Percentiles rank a stretch among this genome's conserved stretches.
These are phyloP conservation scores for Hericium coralloides DNA, from an alignment of 768 basidiomycete genomes.

Conservation along the genomic window DNA sequence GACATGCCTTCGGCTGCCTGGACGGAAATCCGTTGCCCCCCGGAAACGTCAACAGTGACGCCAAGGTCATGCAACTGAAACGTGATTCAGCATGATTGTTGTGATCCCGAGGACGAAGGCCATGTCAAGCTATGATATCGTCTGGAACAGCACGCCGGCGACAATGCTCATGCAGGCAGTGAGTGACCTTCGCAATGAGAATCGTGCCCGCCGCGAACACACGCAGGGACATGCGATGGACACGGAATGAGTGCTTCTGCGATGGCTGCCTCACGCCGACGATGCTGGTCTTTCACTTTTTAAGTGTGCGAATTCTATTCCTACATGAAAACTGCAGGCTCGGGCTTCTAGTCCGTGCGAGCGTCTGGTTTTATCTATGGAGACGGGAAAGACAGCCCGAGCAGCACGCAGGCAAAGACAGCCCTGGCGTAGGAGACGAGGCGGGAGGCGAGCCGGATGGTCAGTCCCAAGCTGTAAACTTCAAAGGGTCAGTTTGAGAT, in stretches of 20 bases:
- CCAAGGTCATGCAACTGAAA: constrained; percentile 24
- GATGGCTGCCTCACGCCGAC: too few species aligned
- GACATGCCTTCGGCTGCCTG: constrained; percentile 43
- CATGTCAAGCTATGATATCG: constrained; percentile 69
- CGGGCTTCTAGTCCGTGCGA: not conserved
- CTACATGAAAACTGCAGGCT: not conserved
- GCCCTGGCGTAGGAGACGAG: not conserved
- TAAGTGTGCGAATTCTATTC: not conserved
- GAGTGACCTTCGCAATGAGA: constrained; percentile 64
- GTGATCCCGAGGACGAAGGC: constrained; percentile 62
- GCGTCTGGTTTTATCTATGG: too few species aligned
- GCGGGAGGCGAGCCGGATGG: not conserved
- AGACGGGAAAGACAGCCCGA: too few species aligned
- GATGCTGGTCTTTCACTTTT: too few species aligned
- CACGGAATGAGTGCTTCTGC: too few species aligned
- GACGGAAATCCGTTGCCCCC: constrained; percentile 22
- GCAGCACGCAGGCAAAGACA: too few species aligned
- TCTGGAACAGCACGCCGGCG: constrained; percentile 69
- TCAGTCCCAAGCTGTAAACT: too few species aligned
- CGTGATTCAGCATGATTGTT: constrained; percentile 55
- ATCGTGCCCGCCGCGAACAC: constrained; percentile 65
- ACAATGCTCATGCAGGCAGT: constrained; percentile 62
- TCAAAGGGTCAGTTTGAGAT: too few species aligned
- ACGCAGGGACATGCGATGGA: too few species aligned
- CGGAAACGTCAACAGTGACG: constrained; percentile 21